Evolutionary conservation across 1,139 yeast species (phyloP), one percentile per base, ranked within the genome.

Genomic region (Blastobotrys aristatus): DNA sequence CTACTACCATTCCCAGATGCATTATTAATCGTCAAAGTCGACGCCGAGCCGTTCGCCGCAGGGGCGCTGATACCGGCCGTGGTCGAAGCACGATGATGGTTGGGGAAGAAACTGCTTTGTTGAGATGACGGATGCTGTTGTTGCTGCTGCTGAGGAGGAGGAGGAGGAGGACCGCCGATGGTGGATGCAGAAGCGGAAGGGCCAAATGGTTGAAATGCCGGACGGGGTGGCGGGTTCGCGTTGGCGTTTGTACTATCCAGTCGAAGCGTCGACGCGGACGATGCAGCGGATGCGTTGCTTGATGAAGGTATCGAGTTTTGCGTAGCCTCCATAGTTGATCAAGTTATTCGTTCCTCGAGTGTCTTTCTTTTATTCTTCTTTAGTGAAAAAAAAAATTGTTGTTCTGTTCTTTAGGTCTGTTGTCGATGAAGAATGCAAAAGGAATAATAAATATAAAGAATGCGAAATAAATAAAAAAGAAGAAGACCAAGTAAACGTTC

Each of bases 161-260:
- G 16, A 16, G 30, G 29, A 5, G 17, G 31, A 26, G 30, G n/a
- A 35, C 4, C 20, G n/a, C 18, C 30, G 17, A 34, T 34, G 13
- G 26, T 3, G 21, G 21, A 20, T 21, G 38, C 24, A 32, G 21
- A 17, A 32, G 36, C 7, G 13, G 38, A 10, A 5, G 38, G 38
- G 10, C 38, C 38, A 34, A 34, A 34, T n/a, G 38, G 38, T 34
- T 34, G 38, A 18, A 34, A 34, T n/a, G 38, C 24, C 18, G 38
- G 38, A 20, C 38, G 38, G 3, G 38, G 38, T 18, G 38, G 38
- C 24, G 16, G 38, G 14, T 13, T 20, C 24, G 38, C 38, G 24
- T 34, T 34, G 21, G 24, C 18, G 38, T 21, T 34, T 18, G 38
- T 6, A 10, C 27, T 24, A 24, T 24, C 27, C 5, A 24, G 27